These are phyloP conservation scores for Neurospora africana DNA, from an alignment of 495 filamentous ascomycete genomes.

Conservation along the genomic window DNA sequence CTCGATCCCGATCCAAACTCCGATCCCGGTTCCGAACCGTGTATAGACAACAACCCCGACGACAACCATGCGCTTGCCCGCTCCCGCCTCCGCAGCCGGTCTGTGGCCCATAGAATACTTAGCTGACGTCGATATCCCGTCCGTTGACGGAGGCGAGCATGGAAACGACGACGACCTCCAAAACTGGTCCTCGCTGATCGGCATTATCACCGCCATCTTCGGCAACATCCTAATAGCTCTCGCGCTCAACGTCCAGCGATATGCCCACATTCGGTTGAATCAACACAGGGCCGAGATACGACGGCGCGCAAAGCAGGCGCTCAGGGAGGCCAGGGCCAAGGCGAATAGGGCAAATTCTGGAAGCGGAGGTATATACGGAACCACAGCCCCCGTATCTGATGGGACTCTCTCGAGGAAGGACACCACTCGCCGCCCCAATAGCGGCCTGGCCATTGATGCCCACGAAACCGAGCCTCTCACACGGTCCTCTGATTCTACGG, in stretches of 20 bases:
- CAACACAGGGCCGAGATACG: slow-evolving; percentile 24
- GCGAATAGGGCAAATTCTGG: slow-evolving; percentile 8
- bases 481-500: slow-evolving; percentile 33
- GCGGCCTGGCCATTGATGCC: slow-evolving; percentile 16
- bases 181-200: slow-evolving; percentile 87
- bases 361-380: slow-evolving; percentile 15
- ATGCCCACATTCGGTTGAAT: slow-evolving; percentile 76
- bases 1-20: neutral
- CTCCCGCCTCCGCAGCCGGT: neutral
- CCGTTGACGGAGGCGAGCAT: slow-evolving; percentile 26
- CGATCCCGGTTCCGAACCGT: neutral
- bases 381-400: slow-evolving; percentile 5
- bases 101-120: neutral
- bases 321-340: slow-evolving; percentile 9
- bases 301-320: slow-evolving; percentile 44
- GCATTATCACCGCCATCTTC: slow-evolving; percentile 80
- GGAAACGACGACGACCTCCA: slow-evolving; percentile 39
- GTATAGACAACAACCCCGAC: neutral
- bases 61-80: neutral
- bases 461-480: slow-evolving; percentile 41
- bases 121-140: neutral
- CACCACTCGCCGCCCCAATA: slow-evolving; percentile 16
- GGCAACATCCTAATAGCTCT: slow-evolving; percentile 91
- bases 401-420: slow-evolving; percentile 10
- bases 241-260: slow-evolving; percentile 92